Conservation (phyloP, 2,329 filamentous ascomycete genomes). For the Phyllachora maydis region DNA sequence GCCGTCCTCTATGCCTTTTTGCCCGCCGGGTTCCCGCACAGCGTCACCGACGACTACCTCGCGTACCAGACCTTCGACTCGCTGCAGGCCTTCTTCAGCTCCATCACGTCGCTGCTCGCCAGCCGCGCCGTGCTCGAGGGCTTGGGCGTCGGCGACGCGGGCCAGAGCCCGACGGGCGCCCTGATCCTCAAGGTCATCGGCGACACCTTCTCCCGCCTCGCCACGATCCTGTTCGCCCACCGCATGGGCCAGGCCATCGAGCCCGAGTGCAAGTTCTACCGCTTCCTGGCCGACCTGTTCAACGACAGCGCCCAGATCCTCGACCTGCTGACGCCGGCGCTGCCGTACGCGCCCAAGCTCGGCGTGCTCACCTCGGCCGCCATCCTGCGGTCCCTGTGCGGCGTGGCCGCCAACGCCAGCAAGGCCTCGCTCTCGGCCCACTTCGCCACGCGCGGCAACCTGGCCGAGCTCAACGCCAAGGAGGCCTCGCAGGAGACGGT, state of each 20-base stretch:
- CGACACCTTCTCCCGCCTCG: constrained; percentile 59
- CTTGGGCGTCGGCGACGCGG: constrained; percentile 66
- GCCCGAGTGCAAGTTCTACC: constrained; percentile 78
- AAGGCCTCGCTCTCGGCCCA: constrained; percentile 86
- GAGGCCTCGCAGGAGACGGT: constrained; percentile 92
- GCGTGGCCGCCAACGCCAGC: constrained; percentile 72
- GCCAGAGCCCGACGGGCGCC: constrained; percentile 59
- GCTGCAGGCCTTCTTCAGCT: constrained; percentile 66
- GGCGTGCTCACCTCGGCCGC: constrained; percentile 26
- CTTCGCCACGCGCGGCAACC: constrained; percentile 70
- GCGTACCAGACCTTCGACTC: constrained; percentile 54
- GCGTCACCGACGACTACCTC: constrained; percentile 68
- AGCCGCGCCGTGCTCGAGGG: constrained; percentile 63
- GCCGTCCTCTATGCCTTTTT: constrained; percentile 51
- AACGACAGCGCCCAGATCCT: constrained; percentile 75
- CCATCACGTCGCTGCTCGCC: constrained; percentile 60
- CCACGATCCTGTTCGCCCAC: constrained; percentile 75
- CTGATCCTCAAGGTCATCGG: constrained; percentile 69
- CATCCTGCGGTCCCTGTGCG: constrained; percentile 46
- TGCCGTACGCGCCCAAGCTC: constrained; percentile 33
- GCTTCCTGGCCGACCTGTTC: constrained; percentile 70
- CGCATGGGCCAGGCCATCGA: constrained; percentile 64
- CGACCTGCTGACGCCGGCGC: constrained; percentile 60
- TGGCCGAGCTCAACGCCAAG: constrained; percentile 86
- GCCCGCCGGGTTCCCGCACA: constrained; percentile 73